phyloP scores from a whole-genome alignment of 495 filamentous ascomycete species.

The Xylaria venustula region DNA sequence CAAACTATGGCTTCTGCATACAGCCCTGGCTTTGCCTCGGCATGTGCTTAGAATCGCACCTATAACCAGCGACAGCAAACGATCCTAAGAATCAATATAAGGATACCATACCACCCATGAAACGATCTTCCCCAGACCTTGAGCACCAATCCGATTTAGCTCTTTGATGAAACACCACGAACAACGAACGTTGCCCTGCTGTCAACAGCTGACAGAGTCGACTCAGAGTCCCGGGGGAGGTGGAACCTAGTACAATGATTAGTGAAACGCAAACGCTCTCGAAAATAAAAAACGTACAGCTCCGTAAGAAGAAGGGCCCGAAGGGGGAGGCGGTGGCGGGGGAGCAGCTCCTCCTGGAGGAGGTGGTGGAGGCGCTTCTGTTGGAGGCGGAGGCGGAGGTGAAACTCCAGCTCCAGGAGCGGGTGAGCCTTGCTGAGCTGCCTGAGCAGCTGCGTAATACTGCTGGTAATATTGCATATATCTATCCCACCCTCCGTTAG shows the following conservation, averaged over 20 bases:
- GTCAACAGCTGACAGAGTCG: background rate
- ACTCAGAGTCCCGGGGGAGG: conserved; percentile 54
- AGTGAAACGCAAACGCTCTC: conserved; percentile 13
- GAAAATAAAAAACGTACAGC: conserved; percentile 67
- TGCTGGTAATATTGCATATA: conserved; percentile 75
- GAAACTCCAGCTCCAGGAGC: conserved; percentile 45
- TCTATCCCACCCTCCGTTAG: conserved; percentile 28
- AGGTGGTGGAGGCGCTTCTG: conserved; percentile 63
- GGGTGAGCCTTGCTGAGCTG: conserved; percentile 45
- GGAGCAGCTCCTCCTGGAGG: conserved; percentile 50
- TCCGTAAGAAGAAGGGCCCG: conserved; percentile 50
- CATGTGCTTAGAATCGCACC: background rate
- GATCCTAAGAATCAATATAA: background rate
- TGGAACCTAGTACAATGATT: conserved; percentile 40
- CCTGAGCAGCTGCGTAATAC: conserved; percentile 52
- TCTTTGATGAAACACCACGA: background rate
- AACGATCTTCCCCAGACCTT: background rate
- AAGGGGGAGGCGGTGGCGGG: conserved; percentile 63
- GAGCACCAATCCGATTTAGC: background rate
- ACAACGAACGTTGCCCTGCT: background rate
- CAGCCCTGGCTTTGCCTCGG: background rate
- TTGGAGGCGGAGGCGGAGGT: conserved; percentile 61
- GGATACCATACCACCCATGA: background rate
- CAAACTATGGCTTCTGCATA: background rate
- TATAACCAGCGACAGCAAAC: background rate